Evolutionary conservation across 1,139 yeast species (phyloP), one percentile per base, ranked within the genome.

Genomic region (Scheffersomyces segobiensis): DNA sequence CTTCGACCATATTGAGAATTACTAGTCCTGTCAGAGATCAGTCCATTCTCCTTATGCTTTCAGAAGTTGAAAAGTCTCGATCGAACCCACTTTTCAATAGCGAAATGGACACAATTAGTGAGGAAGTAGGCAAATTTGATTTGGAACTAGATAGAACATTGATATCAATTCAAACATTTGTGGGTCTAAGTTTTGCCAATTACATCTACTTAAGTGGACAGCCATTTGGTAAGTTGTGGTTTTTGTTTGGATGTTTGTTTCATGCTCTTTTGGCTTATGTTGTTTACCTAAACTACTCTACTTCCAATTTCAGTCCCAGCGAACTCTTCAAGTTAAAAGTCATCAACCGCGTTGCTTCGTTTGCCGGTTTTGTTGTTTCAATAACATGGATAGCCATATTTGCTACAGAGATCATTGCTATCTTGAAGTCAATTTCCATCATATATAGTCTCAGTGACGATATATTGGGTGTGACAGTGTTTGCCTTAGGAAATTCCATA

Each of bases 401-500:
- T 57, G 97, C 98, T 0, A 85, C 89, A 8, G 91, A 89, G 65
- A 86, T 93, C 22, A 90, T 95, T 32, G 83, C 85, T 18, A 78
- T 89, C 1, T 74, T 95, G 54, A 86, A 87, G 58, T 79, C 89
- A 49, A 72, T 90, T 59, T 87, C 95, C 0, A 75, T 85, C 1
- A 78, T 87, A 3, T 85, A 84, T 58, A 71, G 84, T 57, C 70
- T 92, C n/a, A 86, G 93, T 20, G 96, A 91, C 64, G 95, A 95
- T 2, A 83, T 93, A 5, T 74, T 71, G 50, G 98, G 98, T 0
- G 76, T 92, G 26, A 93, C 98, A 0, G 83, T 93, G 0, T 93
- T 93, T 76, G 98, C 98, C 0, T 77, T 93, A 63, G 99, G 99
- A 7, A 95, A 93, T 70, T 93, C 97, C 0, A 76, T 92, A 5